Conservation (phyloP, 129 eudicot species). For the Dittrichia graveolens region DNA sequence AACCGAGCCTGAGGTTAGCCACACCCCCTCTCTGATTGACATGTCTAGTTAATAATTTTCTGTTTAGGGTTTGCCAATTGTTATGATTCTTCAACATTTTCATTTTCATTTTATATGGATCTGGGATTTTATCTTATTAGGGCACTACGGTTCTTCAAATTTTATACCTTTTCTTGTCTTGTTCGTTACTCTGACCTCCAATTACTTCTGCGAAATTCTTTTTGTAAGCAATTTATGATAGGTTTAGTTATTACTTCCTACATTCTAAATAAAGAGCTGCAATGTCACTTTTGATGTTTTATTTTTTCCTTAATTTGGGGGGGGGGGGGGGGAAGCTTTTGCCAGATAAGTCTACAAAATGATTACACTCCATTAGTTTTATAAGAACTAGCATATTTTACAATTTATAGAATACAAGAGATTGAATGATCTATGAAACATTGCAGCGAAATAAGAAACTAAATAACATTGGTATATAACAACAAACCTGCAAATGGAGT, state of each 20-base stretch:
- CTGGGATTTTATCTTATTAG: slow-evolving; percentile 13
- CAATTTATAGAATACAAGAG: too few relatives aligned
- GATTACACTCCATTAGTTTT: too few relatives aligned
- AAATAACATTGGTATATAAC: not conserved
- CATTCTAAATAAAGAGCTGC: slow-evolving; percentile 6
- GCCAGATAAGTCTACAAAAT: too few relatives aligned
- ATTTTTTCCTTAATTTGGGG: too few relatives aligned
- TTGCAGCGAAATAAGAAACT: not conserved
- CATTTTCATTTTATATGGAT: slow-evolving; percentile 27
- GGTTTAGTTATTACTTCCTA: not conserved
- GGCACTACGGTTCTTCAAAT: slow-evolving; percentile 19
- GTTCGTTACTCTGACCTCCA: too few relatives aligned
- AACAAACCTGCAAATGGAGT: not conserved
- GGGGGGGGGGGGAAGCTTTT: too few relatives aligned
- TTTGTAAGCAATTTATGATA: slow-evolving; percentile 7
- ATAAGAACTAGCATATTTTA: too few relatives aligned
- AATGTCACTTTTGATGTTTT: not conserved
- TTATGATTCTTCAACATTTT: slow-evolving; percentile 2
- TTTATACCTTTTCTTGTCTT: too few relatives aligned
- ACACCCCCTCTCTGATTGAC: not conserved
- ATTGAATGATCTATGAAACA: not conserved
- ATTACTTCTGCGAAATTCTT: not conserved
- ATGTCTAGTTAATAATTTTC: not conserved
- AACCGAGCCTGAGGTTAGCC: slow-evolving; percentile 62
- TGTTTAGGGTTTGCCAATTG: not conserved